Conservation (phyloP, 2,329 filamentous ascomycete species). For the Colletotrichum echinochloae region DNA sequence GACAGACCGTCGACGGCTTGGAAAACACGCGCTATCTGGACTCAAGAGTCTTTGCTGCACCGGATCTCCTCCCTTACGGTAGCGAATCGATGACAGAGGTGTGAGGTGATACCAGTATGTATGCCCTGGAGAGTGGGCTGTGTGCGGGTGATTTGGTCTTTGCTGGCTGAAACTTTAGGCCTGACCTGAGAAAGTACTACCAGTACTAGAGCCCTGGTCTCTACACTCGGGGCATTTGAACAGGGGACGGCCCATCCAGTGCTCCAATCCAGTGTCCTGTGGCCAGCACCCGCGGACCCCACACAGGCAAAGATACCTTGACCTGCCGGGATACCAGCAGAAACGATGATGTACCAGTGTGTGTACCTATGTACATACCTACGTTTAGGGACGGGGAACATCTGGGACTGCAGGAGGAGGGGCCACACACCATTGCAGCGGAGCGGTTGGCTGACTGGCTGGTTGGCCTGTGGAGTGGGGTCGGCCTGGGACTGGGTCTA, state of each 20-base stretch:
- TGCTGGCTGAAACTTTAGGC: constrained; percentile 22
- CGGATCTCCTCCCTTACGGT: neutral
- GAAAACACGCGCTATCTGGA: neutral
- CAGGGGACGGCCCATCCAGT: neutral
- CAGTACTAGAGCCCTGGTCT: too few species aligned
- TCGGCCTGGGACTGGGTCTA: constrained; percentile 17
- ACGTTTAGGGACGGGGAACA: constrained; percentile 23
- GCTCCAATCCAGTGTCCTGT: constrained; percentile 4
- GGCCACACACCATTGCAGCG: constrained; percentile 22
- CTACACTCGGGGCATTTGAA: constrained; percentile 2
- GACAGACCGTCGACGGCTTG: neutral
- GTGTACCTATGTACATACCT: constrained; percentile 16
- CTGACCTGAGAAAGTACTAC: constrained; percentile 28
- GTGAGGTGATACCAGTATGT: constrained; percentile 25
- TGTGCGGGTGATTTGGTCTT: constrained; percentile 22
- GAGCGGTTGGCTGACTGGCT: constrained; percentile 17
- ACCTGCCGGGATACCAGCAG: neutral
- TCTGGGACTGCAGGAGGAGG: constrained; percentile 24
- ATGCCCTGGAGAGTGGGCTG: constrained; percentile 32
- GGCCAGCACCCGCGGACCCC: constrained; percentile 16
- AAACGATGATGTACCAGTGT: constrained; percentile 1
- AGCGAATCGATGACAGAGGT: constrained; percentile 21
- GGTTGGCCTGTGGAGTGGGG: constrained; percentile 24
- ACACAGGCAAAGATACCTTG: constrained; percentile 12
- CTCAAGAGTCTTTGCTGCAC: constrained; percentile 10